Base-by-base conservation (phyloP, 257 asterid genomes). In the Fraxinus pennsylvanica region DNA sequence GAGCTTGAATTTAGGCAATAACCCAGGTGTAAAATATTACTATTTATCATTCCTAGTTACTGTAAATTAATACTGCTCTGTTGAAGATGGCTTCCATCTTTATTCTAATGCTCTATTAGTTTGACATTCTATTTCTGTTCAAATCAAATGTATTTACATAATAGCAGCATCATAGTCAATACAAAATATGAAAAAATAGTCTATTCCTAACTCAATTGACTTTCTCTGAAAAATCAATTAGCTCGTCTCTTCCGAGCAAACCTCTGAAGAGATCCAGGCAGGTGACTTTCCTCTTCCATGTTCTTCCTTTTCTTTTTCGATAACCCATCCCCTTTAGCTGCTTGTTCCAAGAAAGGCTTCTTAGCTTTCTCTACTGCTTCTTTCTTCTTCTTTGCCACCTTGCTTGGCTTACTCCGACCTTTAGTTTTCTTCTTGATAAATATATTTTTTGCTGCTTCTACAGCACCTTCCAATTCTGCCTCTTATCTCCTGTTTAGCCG, bases 361-460 rank as follows among this genome's bases (percentile, higher is more conserved):
- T 91, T 96, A 36, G 94, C 97, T 17, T 81, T 88, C 75, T 77
- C 85, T 17, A 93, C 82, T 10, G 88, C 92, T 76, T 90, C 94
- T 84, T 88, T 82, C 86, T 92, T 91, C 92, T 90, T 96, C 88
- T 80, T 90, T 0, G 97, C 92, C 68, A 79, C 65, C 77, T 85
- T 93, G 75, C 98, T 91, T 0, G 99, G 91, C 81, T 93, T 96
- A 83, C 89, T 93, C 87, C 97, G 87, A 36, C 98, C 99, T 80
- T 93, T 93, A 0, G 98, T 96, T 79, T 92, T 96, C 89, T 93
- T 96, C 88, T 92, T 91, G 36, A 90, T 1, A 3, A 79, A 15
- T 13, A 32, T 25, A 38, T 35, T 83, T 84, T 92, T 95, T 5
- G 94, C 97, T 21, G 79, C 91, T 69, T 80, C 92, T 14, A 91